Conservation (phyloP, 163 green algal species). For the Chlorella variabilis region DNA sequence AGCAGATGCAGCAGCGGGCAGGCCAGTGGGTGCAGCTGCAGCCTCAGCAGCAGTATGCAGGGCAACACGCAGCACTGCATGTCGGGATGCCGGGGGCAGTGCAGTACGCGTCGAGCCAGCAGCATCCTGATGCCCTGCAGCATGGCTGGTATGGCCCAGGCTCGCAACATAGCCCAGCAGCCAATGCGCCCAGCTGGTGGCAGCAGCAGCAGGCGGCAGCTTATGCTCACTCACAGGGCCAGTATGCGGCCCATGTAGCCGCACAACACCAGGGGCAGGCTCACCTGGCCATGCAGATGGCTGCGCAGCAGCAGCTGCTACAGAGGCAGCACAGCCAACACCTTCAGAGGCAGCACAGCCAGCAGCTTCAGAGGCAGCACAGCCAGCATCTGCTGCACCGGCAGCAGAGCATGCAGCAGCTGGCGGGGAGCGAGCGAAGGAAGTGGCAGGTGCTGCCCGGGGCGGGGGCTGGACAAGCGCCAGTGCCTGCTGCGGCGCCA, state of each 20-base stretch:
- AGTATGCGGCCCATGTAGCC: background rate
- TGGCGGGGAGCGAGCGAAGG: background rate
- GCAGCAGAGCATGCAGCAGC: background rate
- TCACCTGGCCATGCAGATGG: too few species aligned
- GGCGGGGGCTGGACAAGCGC: background rate
- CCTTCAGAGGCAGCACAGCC: too few species aligned
- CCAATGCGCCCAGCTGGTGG: background rate
- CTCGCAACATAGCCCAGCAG: background rate
- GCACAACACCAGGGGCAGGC: too few species aligned
- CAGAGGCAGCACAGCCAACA: conserved; percentile 1
- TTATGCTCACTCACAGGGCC: background rate
- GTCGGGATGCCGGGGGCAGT: background rate
- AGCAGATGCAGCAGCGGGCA: background rate
- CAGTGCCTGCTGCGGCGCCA: background rate
- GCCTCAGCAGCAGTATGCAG: background rate
- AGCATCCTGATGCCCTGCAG: too few species aligned
- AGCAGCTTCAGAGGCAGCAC: background rate
- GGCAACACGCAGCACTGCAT: background rate
- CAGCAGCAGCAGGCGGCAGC: conserved; percentile 1
- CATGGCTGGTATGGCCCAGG: background rate
- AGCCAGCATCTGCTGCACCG: background rate
- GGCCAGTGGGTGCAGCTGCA: background rate
- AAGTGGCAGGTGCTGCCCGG: background rate
- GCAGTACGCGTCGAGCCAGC: background rate
- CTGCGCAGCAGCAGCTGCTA: background rate